Evolutionary conservation across 163 green algal genomes (phyloP).

Genomic region (Smithsoniella earleae): DNA sequence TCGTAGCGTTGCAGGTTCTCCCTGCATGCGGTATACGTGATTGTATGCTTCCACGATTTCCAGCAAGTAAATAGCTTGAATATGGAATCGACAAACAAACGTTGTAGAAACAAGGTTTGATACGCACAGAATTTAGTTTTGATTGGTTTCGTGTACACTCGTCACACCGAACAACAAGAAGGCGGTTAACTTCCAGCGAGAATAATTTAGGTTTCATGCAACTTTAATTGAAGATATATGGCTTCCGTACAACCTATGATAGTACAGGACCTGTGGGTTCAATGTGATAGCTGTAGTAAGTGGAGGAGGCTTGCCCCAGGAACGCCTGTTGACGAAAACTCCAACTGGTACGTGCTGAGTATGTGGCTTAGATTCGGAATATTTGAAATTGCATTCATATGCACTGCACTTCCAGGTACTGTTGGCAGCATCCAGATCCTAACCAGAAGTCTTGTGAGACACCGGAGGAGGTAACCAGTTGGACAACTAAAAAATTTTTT

Average conservation of each 20-base stretch:
- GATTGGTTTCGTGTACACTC: neutral
- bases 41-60: no score
- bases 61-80: no score
- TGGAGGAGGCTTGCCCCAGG: slow-evolving; percentile 7
- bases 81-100: no score
- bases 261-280: slow-evolving; percentile 3
- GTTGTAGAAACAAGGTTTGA: no score
- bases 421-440: slow-evolving; percentile 28
- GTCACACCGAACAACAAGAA: neutral
- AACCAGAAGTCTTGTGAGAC: slow-evolving; percentile 29
- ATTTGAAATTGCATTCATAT: neutral
- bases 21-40: no score
- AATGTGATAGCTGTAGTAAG: slow-evolving; percentile 17
- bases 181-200: neutral
- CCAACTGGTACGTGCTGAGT: neutral
- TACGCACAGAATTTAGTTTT: neutral
- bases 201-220: neutral
- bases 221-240: no score
- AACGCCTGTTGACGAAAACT: neutral
- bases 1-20: no score
- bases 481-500: neutral
- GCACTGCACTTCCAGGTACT: neutral
- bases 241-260: neutral
- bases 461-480: slow-evolving; percentile 18
- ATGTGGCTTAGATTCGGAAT: neutral